Conservation (phyloP, 129 eudicot species). For the Glebionis coronaria region DNA sequence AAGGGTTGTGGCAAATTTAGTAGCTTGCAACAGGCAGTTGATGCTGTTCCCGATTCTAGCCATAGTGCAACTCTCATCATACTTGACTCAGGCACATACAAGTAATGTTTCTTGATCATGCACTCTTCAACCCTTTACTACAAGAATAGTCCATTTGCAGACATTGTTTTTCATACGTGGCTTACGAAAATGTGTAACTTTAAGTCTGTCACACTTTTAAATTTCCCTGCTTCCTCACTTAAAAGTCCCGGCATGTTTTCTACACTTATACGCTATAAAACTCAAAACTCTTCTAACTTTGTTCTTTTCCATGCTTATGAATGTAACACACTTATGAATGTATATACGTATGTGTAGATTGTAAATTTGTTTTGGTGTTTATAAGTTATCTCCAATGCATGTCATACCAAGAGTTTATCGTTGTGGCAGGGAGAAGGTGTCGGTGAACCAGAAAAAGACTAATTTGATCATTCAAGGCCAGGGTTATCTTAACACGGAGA, state of each 20-base stretch:
- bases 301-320: no score
- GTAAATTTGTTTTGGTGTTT: neutral
- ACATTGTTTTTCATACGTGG: no score
- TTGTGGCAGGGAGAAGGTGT: slow-evolving; percentile 70
- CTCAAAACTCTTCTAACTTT: no score
- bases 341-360: neutral
- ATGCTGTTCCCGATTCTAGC: slow-evolving; percentile 70
- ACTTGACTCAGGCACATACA: slow-evolving; percentile 71
- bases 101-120: slow-evolving; percentile 33
- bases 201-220: no score
- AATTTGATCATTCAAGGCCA: slow-evolving; percentile 76
- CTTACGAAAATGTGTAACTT: no score
- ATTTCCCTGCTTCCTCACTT: no score
- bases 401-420: neutral
- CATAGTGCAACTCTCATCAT: slow-evolving; percentile 50
- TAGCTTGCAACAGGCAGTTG: slow-evolving; percentile 78
- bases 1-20: slow-evolving; percentile 80
- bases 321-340: neutral
- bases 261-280: no score
- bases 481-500: slow-evolving; percentile 70
- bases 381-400: neutral
- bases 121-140: neutral
- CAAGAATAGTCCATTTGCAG: no score
- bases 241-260: no score
- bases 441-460: slow-evolving; percentile 48